A percentile compares a stretch with the other conserved stretches of the same genome.
Conservation (phyloP, 768 basidiomycete genomes). For the Artomyces pyxidatus region DNA sequence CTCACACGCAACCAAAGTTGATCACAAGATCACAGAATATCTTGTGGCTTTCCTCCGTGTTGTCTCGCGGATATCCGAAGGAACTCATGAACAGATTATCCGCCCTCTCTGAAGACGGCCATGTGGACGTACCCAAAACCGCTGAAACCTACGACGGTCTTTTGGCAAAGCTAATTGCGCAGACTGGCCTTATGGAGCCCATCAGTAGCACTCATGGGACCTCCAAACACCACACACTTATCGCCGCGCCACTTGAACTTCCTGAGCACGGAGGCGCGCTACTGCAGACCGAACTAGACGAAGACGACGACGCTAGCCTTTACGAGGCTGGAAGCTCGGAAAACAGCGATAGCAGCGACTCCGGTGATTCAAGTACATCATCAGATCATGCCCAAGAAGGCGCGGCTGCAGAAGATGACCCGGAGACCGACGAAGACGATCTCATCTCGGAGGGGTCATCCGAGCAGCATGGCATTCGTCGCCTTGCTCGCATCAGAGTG, state of each 20-base stretch:
- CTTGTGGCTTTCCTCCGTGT: constrained; percentile 27
- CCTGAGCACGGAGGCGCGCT: background rate
- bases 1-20: constrained; percentile 13
- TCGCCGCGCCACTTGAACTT: background rate
- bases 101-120: constrained; percentile 18
- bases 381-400: background rate
- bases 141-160: constrained; percentile 25
- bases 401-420: background rate
- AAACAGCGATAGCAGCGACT: background rate
- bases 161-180: constrained; percentile 33
- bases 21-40: constrained; percentile 23
- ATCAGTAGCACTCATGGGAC: background rate
- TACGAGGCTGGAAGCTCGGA: background rate
- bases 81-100: constrained; percentile 16
- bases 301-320: background rate
- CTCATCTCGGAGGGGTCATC: background rate
- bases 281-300: background rate
- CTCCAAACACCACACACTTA: background rate
- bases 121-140: constrained; percentile 14
- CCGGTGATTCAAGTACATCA: background rate
- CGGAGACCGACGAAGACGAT: background rate
- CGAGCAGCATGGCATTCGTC: constrained; percentile 18
- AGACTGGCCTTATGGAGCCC: constrained; percentile 31
- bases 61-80: constrained; percentile 27
- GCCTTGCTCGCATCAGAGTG: constrained; percentile 26